phyloP scores from a whole-genome alignment of 495 filamentous ascomycete species.

The Penicillium atrosanguineum region DNA sequence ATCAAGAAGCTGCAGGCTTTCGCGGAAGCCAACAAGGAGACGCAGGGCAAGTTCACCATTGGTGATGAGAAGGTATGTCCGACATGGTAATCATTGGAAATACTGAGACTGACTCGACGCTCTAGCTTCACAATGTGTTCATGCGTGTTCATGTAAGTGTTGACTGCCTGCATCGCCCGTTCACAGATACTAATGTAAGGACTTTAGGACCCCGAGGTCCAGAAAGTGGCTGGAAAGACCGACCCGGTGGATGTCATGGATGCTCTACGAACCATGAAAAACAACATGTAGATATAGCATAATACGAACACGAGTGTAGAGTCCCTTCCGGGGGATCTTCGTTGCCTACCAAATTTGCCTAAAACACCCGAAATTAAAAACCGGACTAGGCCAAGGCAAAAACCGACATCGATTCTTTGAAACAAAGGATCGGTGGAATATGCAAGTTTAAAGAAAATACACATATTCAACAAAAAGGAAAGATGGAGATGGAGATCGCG shows the following conservation, averaged over 20 bases:
- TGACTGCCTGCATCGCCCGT: not conserved
- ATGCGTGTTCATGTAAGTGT: conserved; percentile 79
- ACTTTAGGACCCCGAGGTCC: conserved; percentile 73
- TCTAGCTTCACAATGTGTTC: conserved; percentile 90
- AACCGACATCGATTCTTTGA: not conserved
- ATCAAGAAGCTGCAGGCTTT: conserved; percentile 75
- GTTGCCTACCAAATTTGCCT: conserved; percentile 2
- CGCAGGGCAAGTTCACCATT: conserved; percentile 95
- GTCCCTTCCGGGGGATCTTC: conserved; percentile 7
- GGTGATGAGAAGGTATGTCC: conserved; percentile 86
- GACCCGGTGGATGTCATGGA: conserved; percentile 85
- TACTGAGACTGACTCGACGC: conserved; percentile 4
- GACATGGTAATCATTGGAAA: not conserved
- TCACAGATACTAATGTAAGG: not conserved
- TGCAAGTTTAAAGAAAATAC: not conserved
- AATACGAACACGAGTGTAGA: not conserved
- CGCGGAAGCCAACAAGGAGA: conserved; percentile 76
- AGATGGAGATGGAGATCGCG: conserved; percentile 2
- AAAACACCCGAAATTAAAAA: not conserved
- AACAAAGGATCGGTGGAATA: not conserved
- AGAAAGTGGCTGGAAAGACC: conserved; percentile 78
- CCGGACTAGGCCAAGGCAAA: not conserved
- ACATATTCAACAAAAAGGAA: too few relatives aligned
- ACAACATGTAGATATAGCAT: conserved; percentile 48
- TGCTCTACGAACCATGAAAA: conserved; percentile 89